phyloP scores from a whole-genome alignment of 2,329 filamentous ascomycete species.

The Thermomyces lanuginosus region DNA sequence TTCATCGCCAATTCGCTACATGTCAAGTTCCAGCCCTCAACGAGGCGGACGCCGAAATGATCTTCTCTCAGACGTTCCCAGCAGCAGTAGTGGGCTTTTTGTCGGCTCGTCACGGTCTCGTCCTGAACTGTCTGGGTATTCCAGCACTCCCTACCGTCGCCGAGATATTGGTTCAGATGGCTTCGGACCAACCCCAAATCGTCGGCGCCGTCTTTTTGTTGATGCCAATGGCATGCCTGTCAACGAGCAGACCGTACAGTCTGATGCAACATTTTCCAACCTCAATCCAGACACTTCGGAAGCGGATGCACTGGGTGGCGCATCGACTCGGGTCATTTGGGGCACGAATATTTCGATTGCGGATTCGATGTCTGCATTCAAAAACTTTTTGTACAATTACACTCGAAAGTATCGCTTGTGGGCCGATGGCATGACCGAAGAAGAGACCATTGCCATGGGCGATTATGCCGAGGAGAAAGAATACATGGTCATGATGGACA shows the following conservation, averaged over 20 bases:
- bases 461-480: constrained; percentile 61
- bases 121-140: constrained; percentile 28
- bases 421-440: constrained; percentile 64
- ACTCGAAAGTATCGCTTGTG: constrained; percentile 89
- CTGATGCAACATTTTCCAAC: constrained; percentile 51
- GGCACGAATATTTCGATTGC: constrained; percentile 91
- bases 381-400: constrained; percentile 84
- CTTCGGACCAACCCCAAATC: constrained; percentile 35
- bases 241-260: constrained; percentile 31
- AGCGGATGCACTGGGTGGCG: constrained; percentile 70
- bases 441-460: constrained; percentile 50
- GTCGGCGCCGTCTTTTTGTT: constrained; percentile 45
- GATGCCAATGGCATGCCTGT: constrained; percentile 48
- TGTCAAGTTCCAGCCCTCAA: constrained; percentile 75
- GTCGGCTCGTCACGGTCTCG: constrained; percentile 45
- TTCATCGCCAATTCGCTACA: constrained; percentile 84
- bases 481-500: constrained; percentile 71
- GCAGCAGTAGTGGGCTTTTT: constrained; percentile 76
- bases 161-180: constrained; percentile 78
- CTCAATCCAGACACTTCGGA: constrained; percentile 76
- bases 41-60: constrained; percentile 38
- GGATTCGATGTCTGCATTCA: constrained; percentile 73
- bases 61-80: constrained; percentile 54
- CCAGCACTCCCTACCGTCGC: constrained; percentile 46
- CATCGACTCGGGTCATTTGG: constrained; percentile 76